Base-by-base conservation (phyloP, 306 rosid species). In the Boehmeria nivea region DNA sequence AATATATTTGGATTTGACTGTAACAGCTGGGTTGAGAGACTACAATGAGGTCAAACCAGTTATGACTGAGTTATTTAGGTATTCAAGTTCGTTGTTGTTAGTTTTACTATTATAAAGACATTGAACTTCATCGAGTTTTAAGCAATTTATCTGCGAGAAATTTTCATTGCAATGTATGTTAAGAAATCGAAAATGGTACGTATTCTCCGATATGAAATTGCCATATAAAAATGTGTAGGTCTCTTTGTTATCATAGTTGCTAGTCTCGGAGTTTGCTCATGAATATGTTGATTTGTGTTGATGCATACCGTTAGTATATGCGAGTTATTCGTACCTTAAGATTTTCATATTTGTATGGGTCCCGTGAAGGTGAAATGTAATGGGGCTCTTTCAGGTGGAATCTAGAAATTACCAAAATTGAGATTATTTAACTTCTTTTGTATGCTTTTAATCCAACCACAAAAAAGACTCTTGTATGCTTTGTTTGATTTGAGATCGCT, bases 11-110 rank as follows among this genome's bases (percentile, higher is more conserved):
- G 99, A 91, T 67, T 78, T 91, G 45, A 84, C 96, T 12, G 72
- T 91, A 53, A 78, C 82, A 66, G 76, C 95, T 64, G 89, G 87
- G 43, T 64, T 83, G 59, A 87, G 66, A 72, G 79, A 82, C 31
- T 91, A 84, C 63, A 60, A 71, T 28, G 99, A 91, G 78, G 73
- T 84, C 54, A 81, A 75, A 66, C 95, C 89, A 22, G 55, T 19
- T 31, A 51, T 84, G 47, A 80, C 89, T 12, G 96, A 87, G 76
- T 76, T 87, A 59, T 91, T 91, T 72, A 74, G 94, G 89, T 83
- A 77, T 43, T 12, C 38, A 15, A 54, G 5, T 18, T 33, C 18
- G 19, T 54, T 51, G 34, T 17, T 16, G 31, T 19, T 57, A 31
- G 12, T 50, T 43, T 44, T 31, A 11, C 12, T 51, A 4, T 2